Evolutionary conservation across 1,139 yeast species (phyloP), one percentile per base, ranked within the genome.

Genomic region (Trichomonascaceae sp.): DNA sequence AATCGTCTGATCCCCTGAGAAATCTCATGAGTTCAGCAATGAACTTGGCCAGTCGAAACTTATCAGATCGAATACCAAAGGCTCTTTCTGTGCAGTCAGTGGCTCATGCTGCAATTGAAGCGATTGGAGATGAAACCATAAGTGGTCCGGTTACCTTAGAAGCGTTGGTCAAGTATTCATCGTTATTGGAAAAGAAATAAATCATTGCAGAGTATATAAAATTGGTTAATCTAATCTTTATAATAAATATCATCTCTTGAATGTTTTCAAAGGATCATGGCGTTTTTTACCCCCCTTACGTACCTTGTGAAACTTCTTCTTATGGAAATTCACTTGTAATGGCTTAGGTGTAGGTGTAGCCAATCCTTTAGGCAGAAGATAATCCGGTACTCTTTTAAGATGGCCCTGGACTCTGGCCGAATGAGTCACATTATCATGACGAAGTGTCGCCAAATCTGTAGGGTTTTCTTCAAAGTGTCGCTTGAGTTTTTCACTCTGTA

Each of bases 381-480:
- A 93, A 51, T 88, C 91, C 0, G 99, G 99, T 43, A 95, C 91
- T 66, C 96, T 81, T 70, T 89, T 91, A 72, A 93, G 76, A 66
- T 95, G 96, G 18, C 83, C 73, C 70, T 91, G 97, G 8, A 85
- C 81, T 68, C 95, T 80, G 1, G 93, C 76, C 10, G 95, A 85
- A 66, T 91, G 96, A 56, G 88, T 70, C 62, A 87, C 96, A 64
- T 84, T 87, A 68, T 93, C 99, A 67, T 93, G 99, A 68, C 97
- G 85, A 68, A 93, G 80, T 53, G 86, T 83, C 13, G 83, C 83
- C 65, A 93, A 78, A 71, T 95, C 99, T 66, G 89, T 95, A n/a
- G 99, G 99, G 68, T 93, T 93, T 67, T 93, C 99, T 71, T 93
- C 97, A 66, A 95, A 95, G 72, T 90, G 96, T 65, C 97, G 82